Evolutionary conservation across 768 basidiomycete species (phyloP).

Genomic region (Multifurca ochricompacta): DNA sequence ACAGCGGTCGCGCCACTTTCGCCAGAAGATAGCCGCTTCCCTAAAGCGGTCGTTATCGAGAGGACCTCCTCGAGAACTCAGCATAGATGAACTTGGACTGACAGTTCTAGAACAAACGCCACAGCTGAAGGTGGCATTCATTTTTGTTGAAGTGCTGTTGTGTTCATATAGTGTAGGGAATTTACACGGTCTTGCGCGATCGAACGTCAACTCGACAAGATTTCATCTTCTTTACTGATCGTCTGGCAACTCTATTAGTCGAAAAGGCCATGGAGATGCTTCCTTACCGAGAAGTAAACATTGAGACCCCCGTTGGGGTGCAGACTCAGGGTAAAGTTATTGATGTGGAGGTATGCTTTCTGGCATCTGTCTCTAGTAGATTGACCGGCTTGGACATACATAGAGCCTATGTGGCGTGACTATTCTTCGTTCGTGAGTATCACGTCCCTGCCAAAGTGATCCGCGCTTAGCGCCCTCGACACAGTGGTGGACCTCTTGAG

Average conservation of each 20-base stretch:
- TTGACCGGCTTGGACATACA: background rate
- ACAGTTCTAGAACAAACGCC: conserved; percentile 68
- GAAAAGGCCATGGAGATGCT: conserved; percentile 80
- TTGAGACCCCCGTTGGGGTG: conserved; percentile 60
- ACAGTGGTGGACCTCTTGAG: conserved; percentile 83
- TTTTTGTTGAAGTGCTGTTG: background rate
- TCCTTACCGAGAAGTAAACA: conserved; percentile 54
- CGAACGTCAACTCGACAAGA: conserved; percentile 65
- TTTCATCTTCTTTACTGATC: conserved; percentile 88
- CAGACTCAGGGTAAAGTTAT: conserved; percentile 54
- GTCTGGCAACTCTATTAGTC: conserved; percentile 74
- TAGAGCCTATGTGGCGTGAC: conserved; percentile 82
- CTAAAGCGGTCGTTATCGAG: conserved; percentile 22
- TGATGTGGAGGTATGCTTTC: conserved; percentile 43
- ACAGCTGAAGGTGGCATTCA: conserved; percentile 60
- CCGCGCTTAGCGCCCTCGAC: background rate
- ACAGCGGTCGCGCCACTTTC: conserved; percentile 66
- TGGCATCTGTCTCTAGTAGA: background rate
- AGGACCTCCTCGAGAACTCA: conserved; percentile 13
- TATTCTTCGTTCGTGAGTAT: conserved; percentile 75
- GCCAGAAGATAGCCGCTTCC: conserved; percentile 56
- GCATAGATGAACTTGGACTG: conserved; percentile 42
- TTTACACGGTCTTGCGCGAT: conserved; percentile 81
- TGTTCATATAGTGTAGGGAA: conserved; percentile 47
- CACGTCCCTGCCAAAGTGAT: background rate